Conservation (phyloP, 2,329 filamentous ascomycete genomes). For the Scedosporium apiospermum region DNA sequence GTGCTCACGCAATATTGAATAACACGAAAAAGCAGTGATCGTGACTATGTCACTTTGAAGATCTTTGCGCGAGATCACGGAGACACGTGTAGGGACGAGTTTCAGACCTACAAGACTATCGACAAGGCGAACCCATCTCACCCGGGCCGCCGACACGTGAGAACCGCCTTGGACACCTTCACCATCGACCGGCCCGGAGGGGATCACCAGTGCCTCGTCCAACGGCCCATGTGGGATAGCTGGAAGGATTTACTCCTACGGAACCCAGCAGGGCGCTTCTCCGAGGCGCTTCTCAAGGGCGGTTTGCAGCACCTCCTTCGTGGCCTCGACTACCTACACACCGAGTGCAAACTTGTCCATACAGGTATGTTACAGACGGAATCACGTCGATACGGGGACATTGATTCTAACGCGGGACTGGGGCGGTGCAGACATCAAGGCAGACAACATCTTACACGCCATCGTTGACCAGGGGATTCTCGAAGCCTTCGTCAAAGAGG, state of each 20-base stretch:
- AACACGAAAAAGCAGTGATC: neutral
- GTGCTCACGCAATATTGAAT: neutral
- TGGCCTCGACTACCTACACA: slow-evolving; percentile 31
- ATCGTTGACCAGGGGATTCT: slow-evolving; percentile 7
- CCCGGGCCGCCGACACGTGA: slow-evolving; percentile 18
- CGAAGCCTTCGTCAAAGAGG: slow-evolving; percentile 11
- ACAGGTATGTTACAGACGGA: slow-evolving; percentile 21
- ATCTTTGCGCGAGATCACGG: slow-evolving; percentile 10
- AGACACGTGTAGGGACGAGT: slow-evolving; percentile 10
- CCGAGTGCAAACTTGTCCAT: slow-evolving; percentile 32
- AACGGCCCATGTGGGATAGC: slow-evolving; percentile 28
- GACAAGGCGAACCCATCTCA: slow-evolving; percentile 14
- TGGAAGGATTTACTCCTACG: slow-evolving; percentile 25
- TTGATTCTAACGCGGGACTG: neutral
- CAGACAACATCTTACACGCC: slow-evolving; percentile 27
- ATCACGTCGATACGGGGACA: neutral
- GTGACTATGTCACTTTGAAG: slow-evolving; percentile 10
- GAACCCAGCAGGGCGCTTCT: slow-evolving; percentile 26
- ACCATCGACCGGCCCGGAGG: slow-evolving; percentile 17
- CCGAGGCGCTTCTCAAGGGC: slow-evolving; percentile 24
- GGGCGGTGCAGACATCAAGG: slow-evolving; percentile 26
- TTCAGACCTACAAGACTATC: slow-evolving; percentile 12
- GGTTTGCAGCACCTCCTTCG: slow-evolving; percentile 24
- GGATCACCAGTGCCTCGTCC: slow-evolving; percentile 24
- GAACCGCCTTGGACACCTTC: slow-evolving; percentile 21